Evolutionary conservation across 768 basidiomycete genomes (phyloP), one percentile per base, ranked within the genome.

Genomic region (Russula emetica): DNA sequence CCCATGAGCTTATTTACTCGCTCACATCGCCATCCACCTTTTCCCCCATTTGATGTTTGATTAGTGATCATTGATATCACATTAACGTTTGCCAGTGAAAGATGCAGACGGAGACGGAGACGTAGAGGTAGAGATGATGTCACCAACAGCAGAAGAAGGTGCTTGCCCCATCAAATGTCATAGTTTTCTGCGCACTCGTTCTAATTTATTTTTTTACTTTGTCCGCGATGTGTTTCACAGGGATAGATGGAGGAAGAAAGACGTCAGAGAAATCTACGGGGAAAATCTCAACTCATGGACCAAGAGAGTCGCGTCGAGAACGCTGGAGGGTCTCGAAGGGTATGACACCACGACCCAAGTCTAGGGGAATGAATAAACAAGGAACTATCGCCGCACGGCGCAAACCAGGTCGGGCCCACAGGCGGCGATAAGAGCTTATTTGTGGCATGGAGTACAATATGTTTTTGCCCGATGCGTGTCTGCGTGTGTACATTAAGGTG

Each of bases 291-390:
- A 95, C 93, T 3, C 90, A 94, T 69, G 93, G 92, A 14, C 82
- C 86, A 3, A 84, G 92, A 36, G 78, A 80, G 55, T 88, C 90
- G 54, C 78, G 93, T 64, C 80, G 90, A 66, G 92, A 93, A 72
- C 79, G 85, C 67, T 95, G 93, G 93, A 78, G 92, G 72, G 76
- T 76, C 61, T 87, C 92, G 26, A 95, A 93, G 72, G 93, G 93
- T 34, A 70, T 90, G 74, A 71, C 77, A 9, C 75, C 84, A 28
- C 72, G 82, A 67, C 78, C 82, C 9, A 78, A 78, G 64, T 72
- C 79, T 10, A 77, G 72, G 45, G 83, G 81, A 38, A 81, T 86
- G 79, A 90, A 89, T 70, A 80, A 85, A 42, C 87, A 90, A 71
- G 89, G 88, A 36, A 76, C 76, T 14, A 61, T 83, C 18, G 83